These are phyloP conservation scores for Boletus subcaerulescens DNA, from an alignment of 768 basidiomycete genomes.

Conservation along the genomic window DNA sequence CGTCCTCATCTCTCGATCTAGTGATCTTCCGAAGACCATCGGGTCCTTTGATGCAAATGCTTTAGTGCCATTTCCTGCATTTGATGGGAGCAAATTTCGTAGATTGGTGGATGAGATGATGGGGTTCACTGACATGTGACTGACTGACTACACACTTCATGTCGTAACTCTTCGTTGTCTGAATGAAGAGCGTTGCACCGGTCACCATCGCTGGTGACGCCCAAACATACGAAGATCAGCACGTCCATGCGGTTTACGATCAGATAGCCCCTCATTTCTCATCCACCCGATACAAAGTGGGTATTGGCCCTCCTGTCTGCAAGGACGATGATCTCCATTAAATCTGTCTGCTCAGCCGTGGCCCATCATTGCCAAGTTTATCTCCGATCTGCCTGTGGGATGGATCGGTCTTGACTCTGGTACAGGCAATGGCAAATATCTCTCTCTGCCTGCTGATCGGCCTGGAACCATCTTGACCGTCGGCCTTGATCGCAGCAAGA, in stretches of 20 bases:
- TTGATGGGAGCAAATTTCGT: constrained; percentile 66
- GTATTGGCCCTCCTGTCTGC: neutral
- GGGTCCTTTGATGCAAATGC: constrained; percentile 41
- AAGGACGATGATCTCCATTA: neutral
- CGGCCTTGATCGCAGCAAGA: constrained; percentile 80
- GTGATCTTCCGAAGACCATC: constrained; percentile 56
- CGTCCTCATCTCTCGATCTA: constrained; percentile 25
- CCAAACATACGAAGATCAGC: constrained; percentile 60
- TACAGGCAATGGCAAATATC: constrained; percentile 97
- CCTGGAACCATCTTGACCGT: constrained; percentile 67
- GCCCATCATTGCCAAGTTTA: constrained; percentile 80
- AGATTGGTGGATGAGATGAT: constrained; percentile 72
- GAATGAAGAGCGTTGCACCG: constrained; percentile 35
- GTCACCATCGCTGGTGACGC: constrained; percentile 48
- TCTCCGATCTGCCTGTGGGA: constrained; percentile 66
- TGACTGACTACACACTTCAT: constrained; percentile 1
- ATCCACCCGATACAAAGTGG: constrained; percentile 83
- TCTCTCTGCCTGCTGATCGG: constrained; percentile 66
- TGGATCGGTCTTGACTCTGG: constrained; percentile 93
- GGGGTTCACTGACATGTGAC: constrained; percentile 52
- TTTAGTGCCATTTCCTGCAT: constrained; percentile 60
- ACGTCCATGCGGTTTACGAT: constrained; percentile 85
- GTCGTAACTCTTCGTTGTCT: neutral
- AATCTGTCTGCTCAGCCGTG: constrained; percentile 57
- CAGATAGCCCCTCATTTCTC: constrained; percentile 86